Conservation (phyloP, 2,329 filamentous ascomycete genomes). For the Cadophora gregata region DNA sequence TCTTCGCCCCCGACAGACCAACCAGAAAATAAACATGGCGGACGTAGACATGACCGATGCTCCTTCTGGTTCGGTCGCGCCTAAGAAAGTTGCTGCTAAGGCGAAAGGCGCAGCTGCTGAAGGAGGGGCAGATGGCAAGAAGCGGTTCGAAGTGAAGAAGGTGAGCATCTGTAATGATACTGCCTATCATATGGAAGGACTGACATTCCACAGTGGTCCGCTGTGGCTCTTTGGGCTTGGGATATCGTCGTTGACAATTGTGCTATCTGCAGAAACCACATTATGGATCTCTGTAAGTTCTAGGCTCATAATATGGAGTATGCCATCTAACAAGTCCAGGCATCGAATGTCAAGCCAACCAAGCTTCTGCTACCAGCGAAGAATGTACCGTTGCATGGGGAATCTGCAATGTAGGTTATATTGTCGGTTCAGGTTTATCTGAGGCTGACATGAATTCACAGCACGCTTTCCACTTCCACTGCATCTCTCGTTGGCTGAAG, state of each 20-base stretch:
- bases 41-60: constrained; percentile 98
- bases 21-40: constrained; percentile 66
- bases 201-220: constrained; percentile 78
- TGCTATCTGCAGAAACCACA: constrained; percentile 98
- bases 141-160: constrained; percentile 99
- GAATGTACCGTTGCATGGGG: constrained; percentile 99
- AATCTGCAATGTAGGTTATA: constrained; percentile 89
- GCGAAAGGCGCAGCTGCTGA: constrained; percentile 55
- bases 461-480: constrained; percentile 99
- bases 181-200: not conserved
- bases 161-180: constrained; percentile 54
- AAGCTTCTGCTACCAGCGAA: constrained; percentile 94
- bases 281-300: constrained; percentile 93
- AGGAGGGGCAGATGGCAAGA: constrained; percentile 73
- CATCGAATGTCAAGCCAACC: constrained; percentile 98
- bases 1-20: constrained; percentile 14
- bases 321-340: constrained; percentile 54
- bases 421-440: not conserved
- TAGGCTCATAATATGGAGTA: not conserved
- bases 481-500: constrained; percentile 98
- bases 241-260: constrained; percentile 99
- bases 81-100: constrained; percentile 58
- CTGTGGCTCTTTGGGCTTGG: constrained; percentile 98
- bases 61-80: constrained; percentile 57
- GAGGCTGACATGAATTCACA: constrained; percentile 48